Conservation (phyloP, 306 rosid species). For the Acacia crassicarpa region DNA sequence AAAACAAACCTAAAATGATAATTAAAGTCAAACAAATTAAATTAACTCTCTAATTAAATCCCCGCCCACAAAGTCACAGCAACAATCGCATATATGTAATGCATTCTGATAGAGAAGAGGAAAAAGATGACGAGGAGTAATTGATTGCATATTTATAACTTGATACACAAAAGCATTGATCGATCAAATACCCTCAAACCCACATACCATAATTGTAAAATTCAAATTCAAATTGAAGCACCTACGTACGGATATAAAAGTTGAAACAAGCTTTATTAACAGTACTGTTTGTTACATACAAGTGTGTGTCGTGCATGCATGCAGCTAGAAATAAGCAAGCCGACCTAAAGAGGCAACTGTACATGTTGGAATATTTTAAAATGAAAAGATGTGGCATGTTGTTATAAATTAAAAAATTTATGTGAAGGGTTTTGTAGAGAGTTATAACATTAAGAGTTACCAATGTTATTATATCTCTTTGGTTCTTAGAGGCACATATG, state of each 20-base stretch:
- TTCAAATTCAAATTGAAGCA: conserved; percentile 5
- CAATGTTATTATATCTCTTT: too few species aligned
- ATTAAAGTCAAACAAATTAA: not conserved
- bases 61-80: not conserved
- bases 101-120: not conserved
- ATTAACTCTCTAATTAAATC: not conserved
- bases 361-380: not conserved
- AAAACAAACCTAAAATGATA: not conserved
- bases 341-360: conserved; percentile 25
- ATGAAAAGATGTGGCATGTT: too few species aligned
- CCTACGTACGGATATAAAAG: not conserved
- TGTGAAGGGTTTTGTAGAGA: too few species aligned
- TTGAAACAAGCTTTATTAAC: not conserved
- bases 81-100: not conserved
- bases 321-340: conserved; percentile 35
- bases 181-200: not conserved
- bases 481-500: too few species aligned
- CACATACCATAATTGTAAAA: not conserved
- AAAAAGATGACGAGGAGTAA: not conserved
- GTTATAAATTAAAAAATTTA: too few species aligned
- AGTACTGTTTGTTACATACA: not conserved
- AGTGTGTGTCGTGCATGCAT: conserved; percentile 23
- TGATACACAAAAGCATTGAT: not conserved
- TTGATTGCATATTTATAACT: not conserved
- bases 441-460: too few species aligned